phyloP scores from a whole-genome alignment of 192 early-diverging fungal species.

The Coemansia sp. region DNA sequence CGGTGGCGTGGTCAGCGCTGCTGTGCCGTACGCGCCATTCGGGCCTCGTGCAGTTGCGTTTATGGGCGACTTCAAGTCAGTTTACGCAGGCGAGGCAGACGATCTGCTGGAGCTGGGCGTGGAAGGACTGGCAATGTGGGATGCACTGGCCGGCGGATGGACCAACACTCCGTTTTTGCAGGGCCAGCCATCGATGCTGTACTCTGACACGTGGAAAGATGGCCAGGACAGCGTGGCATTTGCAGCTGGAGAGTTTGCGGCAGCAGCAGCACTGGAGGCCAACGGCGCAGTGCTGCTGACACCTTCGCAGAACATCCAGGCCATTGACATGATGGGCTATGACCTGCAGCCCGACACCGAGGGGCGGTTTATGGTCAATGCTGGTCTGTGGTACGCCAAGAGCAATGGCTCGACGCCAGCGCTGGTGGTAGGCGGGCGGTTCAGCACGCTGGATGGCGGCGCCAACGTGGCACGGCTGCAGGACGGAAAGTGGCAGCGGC shows the following conservation, averaged over 20 bases:
- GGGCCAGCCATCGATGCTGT: slow-evolving; percentile 30
- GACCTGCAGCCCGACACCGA: slow-evolving; percentile 24
- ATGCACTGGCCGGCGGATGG: slow-evolving; percentile 31
- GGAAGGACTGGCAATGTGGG: slow-evolving; percentile 40
- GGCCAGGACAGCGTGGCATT: slow-evolving; percentile 32
- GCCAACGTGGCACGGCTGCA: slow-evolving; percentile 52
- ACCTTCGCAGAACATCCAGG: slow-evolving; percentile 26
- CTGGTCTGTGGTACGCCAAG: slow-evolving; percentile 59
- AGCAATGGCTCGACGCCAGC: slow-evolving; percentile 36
- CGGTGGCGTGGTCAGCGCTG: slow-evolving; percentile 52
- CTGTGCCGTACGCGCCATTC: slow-evolving; percentile 50
- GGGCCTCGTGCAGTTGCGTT: slow-evolving; percentile 32
- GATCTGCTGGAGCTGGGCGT: slow-evolving; percentile 4
- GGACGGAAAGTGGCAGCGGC: slow-evolving; percentile 45
- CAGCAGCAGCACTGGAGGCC: slow-evolving; percentile 42
- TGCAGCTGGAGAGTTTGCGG: slow-evolving; percentile 36
- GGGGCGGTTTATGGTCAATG: slow-evolving; percentile 43
- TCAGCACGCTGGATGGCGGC: slow-evolving; percentile 43
- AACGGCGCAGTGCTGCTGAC: slow-evolving; percentile 36
- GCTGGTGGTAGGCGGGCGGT: slow-evolving; percentile 59
- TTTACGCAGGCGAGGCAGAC: slow-evolving; percentile 9
- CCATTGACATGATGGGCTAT: slow-evolving; percentile 33
- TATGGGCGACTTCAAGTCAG: slow-evolving; percentile 25
- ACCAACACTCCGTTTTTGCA: slow-evolving; percentile 40
- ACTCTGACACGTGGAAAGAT: slow-evolving; percentile 19